A percentile compares a stretch with the other conserved stretches of the same genome.
Evolutionary conservation across 257 asterid genomes (phyloP).

Genomic region (Ophiorrhiza pumila): DNA sequence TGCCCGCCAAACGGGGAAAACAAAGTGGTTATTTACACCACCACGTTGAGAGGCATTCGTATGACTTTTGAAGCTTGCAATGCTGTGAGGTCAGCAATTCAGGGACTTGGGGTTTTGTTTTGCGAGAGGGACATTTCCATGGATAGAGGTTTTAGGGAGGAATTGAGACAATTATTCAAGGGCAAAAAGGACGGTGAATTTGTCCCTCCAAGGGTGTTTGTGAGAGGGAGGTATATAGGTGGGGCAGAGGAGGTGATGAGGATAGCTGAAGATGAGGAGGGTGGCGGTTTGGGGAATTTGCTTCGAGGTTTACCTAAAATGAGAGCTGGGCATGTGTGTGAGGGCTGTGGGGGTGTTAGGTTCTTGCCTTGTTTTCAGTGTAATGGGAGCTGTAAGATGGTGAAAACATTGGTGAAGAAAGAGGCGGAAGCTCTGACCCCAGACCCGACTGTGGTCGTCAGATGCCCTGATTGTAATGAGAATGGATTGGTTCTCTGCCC

Average conservation of each 20-base stretch:
- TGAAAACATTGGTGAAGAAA: constrained; percentile 29
- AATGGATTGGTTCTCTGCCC: constrained; percentile 82
- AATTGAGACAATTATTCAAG: constrained; percentile 55
- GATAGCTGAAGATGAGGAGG: constrained; percentile 49
- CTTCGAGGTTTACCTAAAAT: constrained; percentile 57
- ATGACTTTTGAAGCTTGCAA: constrained; percentile 83
- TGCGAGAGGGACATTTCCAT: constrained; percentile 86
- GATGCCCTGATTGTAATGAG: constrained; percentile 71
- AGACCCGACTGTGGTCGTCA: constrained; percentile 36
- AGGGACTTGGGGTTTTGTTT: constrained; percentile 43
- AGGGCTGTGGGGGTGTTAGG: constrained; percentile 76
- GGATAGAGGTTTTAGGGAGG: constrained; percentile 77
- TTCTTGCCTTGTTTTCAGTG: constrained; percentile 77
- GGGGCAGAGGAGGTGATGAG: constrained; percentile 72
- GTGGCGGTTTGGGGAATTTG: constrained; percentile 47
- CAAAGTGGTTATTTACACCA: constrained; percentile 73
- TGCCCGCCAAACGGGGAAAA: constrained; percentile 79
- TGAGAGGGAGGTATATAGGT: constrained; percentile 76
- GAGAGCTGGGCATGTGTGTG: constrained; percentile 53
- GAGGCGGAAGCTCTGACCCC: constrained; percentile 11
- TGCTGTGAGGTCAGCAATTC: constrained; percentile 67
- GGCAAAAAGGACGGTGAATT: constrained; percentile 35
- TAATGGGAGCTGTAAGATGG: constrained; percentile 72
- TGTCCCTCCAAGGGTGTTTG: constrained; percentile 72
- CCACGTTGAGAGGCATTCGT: constrained; percentile 83